Conservation (phyloP, 2,329 filamentous ascomycete genomes). For the Pezicula neosporulosa region DNA sequence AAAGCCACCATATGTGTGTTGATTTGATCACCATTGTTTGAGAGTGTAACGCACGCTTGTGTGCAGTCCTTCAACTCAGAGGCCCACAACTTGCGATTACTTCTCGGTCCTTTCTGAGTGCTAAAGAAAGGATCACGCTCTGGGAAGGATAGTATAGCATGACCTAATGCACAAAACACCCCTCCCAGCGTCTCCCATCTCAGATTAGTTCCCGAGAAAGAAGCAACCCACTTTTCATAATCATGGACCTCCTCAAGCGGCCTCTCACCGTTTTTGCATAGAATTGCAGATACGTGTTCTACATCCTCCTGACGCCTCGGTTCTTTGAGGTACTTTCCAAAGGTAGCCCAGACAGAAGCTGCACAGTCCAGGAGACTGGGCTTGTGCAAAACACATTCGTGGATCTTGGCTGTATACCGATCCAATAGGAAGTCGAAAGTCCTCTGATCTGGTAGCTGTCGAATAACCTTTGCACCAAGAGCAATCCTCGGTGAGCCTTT, state of each 20-base stretch:
- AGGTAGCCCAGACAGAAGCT: conserved; percentile 21
- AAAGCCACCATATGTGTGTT: conserved; percentile 38
- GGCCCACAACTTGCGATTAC: conserved; percentile 20
- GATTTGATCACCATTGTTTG: conserved; percentile 28
- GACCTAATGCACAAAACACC: conserved; percentile 19
- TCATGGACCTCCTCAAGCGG: conserved; percentile 22
- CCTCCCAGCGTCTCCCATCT: conserved; percentile 29
- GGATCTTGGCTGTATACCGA: conserved; percentile 15
- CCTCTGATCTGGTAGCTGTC: conserved; percentile 19
- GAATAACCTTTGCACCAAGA: conserved; percentile 22
- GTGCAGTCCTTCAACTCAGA: conserved; percentile 28
- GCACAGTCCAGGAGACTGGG: conserved; percentile 10
- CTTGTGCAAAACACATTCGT: conserved; percentile 15
- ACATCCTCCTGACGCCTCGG: conserved; percentile 17
- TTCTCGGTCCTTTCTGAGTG: conserved; percentile 20
- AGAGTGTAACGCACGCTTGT: conserved; percentile 33
- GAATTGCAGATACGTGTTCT: conserved; percentile 18
- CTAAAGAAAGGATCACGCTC: conserved; percentile 21
- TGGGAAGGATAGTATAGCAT: conserved; percentile 14
- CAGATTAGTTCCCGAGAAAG: conserved; percentile 22
- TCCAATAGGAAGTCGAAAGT: conserved; percentile 23
- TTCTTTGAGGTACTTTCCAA: conserved; percentile 16
- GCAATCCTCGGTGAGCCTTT: conserved; percentile 19
- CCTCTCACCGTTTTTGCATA: conserved; percentile 25
- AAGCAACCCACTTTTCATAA: conserved; percentile 23